phyloP scores from a whole-genome alignment of 1,284 basidiomycete species.

The Trichosporon coremiiforme region DNA sequence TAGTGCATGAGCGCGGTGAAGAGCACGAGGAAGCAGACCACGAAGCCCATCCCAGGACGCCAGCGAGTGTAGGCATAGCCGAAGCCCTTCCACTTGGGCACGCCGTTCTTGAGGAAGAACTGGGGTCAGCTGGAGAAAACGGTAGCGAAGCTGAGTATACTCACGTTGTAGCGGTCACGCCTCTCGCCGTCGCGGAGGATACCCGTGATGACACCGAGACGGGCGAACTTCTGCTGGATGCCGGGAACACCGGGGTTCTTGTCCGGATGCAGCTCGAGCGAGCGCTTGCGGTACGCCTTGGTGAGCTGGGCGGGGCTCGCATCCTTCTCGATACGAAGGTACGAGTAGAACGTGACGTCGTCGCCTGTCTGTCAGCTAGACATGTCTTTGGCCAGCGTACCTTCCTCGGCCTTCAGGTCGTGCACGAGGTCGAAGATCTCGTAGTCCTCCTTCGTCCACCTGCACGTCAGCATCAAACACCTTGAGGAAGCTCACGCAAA shows the following conservation, averaged over 20 bases:
- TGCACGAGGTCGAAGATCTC: conserved; percentile 96
- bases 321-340: conserved; percentile 70
- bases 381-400: conserved; percentile 51
- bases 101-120: conserved; percentile 58
- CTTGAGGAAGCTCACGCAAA: conserved; percentile 21
- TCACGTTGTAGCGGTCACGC: conserved; percentile 68
- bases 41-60: conserved; percentile 80
- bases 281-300: conserved; percentile 86
- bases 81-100: conserved; percentile 55
- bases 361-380: conserved; percentile 61
- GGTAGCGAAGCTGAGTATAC: conserved; percentile 22
- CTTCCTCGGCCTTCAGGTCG: conserved; percentile 77
- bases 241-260: conserved; percentile 83
- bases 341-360: conserved; percentile 86
- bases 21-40: conserved; percentile 71
- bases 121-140: conserved; percentile 26
- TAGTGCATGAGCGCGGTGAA: conserved; percentile 78
- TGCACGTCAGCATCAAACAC: conserved; percentile 22
- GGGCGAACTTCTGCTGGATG: conserved; percentile 80
- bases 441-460: conserved; percentile 72
- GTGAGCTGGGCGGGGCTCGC: conserved; percentile 73
- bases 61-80: conserved; percentile 90
- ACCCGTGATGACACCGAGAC: conserved; percentile 78
- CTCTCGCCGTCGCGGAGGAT: conserved; percentile 76
- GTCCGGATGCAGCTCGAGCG: conserved; percentile 84